phyloP scores from a whole-genome alignment of 2,329 filamentous ascomycete genomes.

The Colletotrichum euphorbiae region DNA sequence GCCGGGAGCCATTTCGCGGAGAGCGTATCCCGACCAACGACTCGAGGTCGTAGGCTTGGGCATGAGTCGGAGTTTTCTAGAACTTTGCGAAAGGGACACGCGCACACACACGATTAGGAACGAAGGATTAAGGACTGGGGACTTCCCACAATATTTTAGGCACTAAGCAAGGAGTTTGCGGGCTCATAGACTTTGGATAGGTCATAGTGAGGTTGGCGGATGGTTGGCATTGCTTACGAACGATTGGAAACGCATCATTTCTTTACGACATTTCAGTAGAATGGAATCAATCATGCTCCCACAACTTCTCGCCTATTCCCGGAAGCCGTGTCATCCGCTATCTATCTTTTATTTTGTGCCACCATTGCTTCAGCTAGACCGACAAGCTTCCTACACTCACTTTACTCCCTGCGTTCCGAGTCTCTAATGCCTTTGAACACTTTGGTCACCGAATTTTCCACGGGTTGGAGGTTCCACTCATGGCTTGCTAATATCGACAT shows the following conservation, averaged over 20 bases:
- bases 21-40: slow-evolving; percentile 29
- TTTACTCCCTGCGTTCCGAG: too few species aligned
- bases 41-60: slow-evolving; percentile 3
- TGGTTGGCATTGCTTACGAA: neutral
- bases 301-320: too few species aligned
- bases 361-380: too few species aligned
- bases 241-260: slow-evolving; percentile 17
- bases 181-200: slow-evolving; percentile 22
- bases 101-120: neutral
- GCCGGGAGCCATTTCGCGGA: neutral
- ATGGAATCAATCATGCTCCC: too few species aligned
- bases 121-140: neutral
- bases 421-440: too few species aligned
- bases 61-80: neutral
- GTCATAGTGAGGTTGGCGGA: slow-evolving; percentile 1
- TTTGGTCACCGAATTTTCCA: too few species aligned
- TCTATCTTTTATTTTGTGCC: too few species aligned
- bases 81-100: neutral
- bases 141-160: slow-evolving; percentile 7
- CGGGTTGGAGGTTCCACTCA: too few species aligned
- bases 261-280: neutral
- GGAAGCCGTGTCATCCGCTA: too few species aligned
- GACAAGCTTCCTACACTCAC: too few species aligned
- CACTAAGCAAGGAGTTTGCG: slow-evolving; percentile 35
- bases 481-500: too few species aligned